phyloP scores from a whole-genome alignment of 345 rosid species.

The Boechera retrofracta region DNA sequence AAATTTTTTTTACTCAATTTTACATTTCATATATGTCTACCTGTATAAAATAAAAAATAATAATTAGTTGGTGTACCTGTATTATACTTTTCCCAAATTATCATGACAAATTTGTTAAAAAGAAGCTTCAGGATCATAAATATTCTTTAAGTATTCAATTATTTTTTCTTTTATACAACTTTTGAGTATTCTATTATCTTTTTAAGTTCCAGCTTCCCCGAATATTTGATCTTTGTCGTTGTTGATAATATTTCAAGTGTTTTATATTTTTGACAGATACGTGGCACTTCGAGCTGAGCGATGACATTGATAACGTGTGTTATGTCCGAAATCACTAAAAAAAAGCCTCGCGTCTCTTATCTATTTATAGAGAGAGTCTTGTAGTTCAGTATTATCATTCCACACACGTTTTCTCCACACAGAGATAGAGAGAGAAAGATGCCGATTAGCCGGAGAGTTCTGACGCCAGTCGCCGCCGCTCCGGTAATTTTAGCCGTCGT shows the following conservation, averaged over 20 bases:
- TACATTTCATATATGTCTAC: too few relatives aligned
- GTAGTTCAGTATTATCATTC: conserved; percentile 3
- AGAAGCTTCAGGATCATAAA: not conserved
- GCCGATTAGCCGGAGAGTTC: conserved; percentile 31
- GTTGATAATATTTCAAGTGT: too few relatives aligned
- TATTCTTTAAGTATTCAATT: not conserved
- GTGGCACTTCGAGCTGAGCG: not conserved
- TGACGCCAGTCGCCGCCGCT: not conserved
- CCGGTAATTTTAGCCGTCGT: conserved; percentile 36
- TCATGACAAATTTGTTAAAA: not conserved
- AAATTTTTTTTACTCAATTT: too few relatives aligned
- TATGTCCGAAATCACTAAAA: not conserved
- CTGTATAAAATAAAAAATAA: too few relatives aligned
- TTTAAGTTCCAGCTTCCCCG: not conserved
- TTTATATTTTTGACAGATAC: not conserved
- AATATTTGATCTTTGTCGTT: not conserved
- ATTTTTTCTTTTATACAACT: not conserved
- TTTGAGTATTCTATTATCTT: not conserved
- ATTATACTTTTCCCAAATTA: not conserved
- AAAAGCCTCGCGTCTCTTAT: not conserved
- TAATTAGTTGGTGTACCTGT: not conserved
- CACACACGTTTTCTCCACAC: not conserved
- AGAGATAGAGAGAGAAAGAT: not conserved
- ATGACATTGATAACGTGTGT: not conserved
- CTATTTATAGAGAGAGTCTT: not conserved